These are phyloP conservation scores for Pichia sp. DNA, from an alignment of 1,139 yeast genomes.

Conservation along the genomic window DNA sequence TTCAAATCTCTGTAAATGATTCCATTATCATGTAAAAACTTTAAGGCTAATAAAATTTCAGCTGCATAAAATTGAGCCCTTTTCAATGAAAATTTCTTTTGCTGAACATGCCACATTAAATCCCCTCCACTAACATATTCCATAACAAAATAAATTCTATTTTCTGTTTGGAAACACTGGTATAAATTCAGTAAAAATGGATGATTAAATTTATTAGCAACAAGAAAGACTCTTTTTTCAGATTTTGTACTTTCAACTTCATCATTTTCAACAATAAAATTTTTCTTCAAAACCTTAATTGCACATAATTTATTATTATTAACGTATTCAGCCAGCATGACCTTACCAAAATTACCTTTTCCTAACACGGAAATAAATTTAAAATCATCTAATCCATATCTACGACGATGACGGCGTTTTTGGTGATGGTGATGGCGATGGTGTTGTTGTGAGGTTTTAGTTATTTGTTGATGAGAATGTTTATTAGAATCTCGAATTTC, in stretches of 20 bases:
- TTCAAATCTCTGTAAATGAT: conserved; percentile 95
- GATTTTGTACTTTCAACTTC: conserved; percentile 93
- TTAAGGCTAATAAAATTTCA: conserved; percentile 83
- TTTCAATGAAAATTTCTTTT: conserved; percentile 77
- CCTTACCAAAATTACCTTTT: conserved; percentile 97
- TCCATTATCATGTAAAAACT: conserved; percentile 92
- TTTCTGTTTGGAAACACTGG: conserved; percentile 97
- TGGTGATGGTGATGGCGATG: conserved; percentile 21
- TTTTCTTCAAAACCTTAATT: conserved; percentile 90
- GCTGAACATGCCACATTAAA: conserved; percentile 98
- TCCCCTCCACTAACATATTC: conserved; percentile 98
- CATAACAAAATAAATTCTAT: conserved; percentile 95
- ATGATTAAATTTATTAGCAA: conserved; percentile 85
- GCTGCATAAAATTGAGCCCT: conserved; percentile 97
- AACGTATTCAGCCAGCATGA: conserved; percentile 90
- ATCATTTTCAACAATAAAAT: conserved; percentile 88
- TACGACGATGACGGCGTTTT: conserved; percentile 44
- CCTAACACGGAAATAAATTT: conserved; percentile 91
- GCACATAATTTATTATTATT: conserved; percentile 78
- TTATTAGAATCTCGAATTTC: conserved; percentile 1
- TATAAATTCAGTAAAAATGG: conserved; percentile 88
- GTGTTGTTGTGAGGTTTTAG: not conserved
- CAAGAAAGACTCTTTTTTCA: conserved; percentile 83
- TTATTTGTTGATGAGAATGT: too few species aligned
- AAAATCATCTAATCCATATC: conserved; percentile 91